Evolutionary conservation across 768 basidiomycete species (phyloP), one percentile per base, ranked within the genome.

Genomic region (Boletus rufocinnamomeus): DNA sequence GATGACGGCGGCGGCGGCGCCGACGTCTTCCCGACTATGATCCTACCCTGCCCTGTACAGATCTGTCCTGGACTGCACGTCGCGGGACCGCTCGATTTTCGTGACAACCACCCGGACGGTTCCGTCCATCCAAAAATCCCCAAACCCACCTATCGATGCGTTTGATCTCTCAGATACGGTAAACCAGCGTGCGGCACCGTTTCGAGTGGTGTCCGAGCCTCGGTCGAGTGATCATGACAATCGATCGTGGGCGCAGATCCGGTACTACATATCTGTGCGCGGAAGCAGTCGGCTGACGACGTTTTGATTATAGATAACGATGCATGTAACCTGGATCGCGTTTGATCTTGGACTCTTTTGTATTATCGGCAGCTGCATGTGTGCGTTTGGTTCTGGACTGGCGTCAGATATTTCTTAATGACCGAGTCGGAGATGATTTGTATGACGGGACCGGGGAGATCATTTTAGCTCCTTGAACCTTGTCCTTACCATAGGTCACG

Each of bases 1-100:
- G n/a, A n/a, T n/a, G n/a, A n/a, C n/a, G n/a, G n/a, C n/a, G n/a
- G n/a, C n/a, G n/a, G n/a, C n/a, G n/a, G n/a, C n/a, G n/a, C n/a
- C 27, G 27, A 27, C 27, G 27, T 27, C 27, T 27, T 27, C 27
- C 27, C 27, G 27, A 27, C 27, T 27, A 27, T 27, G 27, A 27
- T 27, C n/a, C n/a, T n/a, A n/a, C n/a, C n/a, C n/a, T n/a, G n/a
- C n/a, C n/a, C n/a, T n/a, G n/a, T n/a, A n/a, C n/a, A n/a, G n/a
- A 59, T 49, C 32, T 60, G 50, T 32, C 57, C 59, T 10, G 59
- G 32, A 11, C 40, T 17, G 13, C 50, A 52, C 13, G 17, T 60
- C 6, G 57, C 59, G 13, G 52, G 60, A 14, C 35, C 51, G 58
- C 4, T 60, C 58, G 21, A n/a, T 44, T 2, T 60, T 60, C 27